Evolutionary conservation across 176 grass and related monocot species (phyloP).

Genomic region (Puccinellia tenuiflora): DNA sequence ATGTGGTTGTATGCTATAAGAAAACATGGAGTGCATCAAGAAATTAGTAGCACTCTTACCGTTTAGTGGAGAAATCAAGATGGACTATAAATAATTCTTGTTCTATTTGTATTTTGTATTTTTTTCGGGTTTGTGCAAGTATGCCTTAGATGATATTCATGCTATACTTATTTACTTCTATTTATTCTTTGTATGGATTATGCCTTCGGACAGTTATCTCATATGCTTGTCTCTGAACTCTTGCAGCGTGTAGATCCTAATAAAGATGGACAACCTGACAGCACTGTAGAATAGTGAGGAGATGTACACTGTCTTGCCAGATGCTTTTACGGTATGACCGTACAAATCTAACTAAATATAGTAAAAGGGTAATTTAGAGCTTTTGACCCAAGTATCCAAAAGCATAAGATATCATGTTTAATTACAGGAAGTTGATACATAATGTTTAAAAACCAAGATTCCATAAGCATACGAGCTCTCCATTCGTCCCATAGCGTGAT

Average conservation of each 20-base stretch:
- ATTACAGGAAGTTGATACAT: neutral
- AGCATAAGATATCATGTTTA: neutral
- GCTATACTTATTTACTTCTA: neutral
- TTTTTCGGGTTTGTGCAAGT: neutral
- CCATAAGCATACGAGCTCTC: neutral
- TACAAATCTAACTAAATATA: constrained; percentile 2
- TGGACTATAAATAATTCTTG: neutral
- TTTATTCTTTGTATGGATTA: neutral
- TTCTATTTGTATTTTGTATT: neutral
- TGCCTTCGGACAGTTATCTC: neutral
- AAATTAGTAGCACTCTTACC: neutral
- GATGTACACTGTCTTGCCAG: neutral
- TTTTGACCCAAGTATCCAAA: neutral
- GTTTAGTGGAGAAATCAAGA: neutral
- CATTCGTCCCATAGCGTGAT: neutral
- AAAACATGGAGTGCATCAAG: neutral
- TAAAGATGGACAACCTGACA: constrained; percentile 16
- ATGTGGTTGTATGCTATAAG: constrained; percentile 2
- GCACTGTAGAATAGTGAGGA: constrained; percentile 25
- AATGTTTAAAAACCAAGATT: neutral
- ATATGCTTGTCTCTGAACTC: neutral
- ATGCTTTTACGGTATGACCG: constrained; percentile 5
- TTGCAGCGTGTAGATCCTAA: constrained; percentile 44
- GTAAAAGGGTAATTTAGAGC: neutral
- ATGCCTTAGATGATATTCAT: neutral